These are phyloP conservation scores for rapeseed (Brassica napus) DNA, from an alignment of 345 rosid species.

Conservation along the genomic window DNA sequence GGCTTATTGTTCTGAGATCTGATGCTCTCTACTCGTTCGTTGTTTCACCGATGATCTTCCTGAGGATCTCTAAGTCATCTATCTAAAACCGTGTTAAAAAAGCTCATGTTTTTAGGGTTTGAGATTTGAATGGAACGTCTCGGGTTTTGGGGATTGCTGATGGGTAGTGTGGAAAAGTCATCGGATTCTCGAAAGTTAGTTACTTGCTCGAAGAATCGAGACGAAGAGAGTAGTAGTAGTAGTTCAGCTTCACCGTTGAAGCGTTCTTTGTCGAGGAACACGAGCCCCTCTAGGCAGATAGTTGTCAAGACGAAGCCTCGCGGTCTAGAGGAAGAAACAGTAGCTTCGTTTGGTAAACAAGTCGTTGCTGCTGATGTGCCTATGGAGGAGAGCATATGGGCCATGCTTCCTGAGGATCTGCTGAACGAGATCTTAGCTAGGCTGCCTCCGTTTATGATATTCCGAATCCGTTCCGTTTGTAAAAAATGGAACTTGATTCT, in stretches of 20 bases:
- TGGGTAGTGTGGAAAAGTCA: conserved; percentile 58
- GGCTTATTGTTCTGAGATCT: conserved; percentile 18
- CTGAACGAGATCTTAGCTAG: conserved; percentile 83
- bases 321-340: conserved; percentile 89
- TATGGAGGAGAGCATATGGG: conserved; percentile 94
- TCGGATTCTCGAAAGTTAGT: conserved; percentile 50
- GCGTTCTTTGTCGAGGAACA: conserved; percentile 73
- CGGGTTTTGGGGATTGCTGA: conserved; percentile 42
- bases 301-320: conserved; percentile 89
- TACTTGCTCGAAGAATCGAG: conserved; percentile 36
- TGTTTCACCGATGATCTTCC: background rate
- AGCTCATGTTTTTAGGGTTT: conserved; percentile 22
- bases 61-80: background rate
- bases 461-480: conserved; percentile 84
- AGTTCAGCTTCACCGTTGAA: conserved; percentile 50
- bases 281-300: conserved; percentile 83
- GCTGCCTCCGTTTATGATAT: conserved; percentile 92
- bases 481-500: conserved; percentile 87
- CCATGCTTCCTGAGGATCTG: conserved; percentile 95
- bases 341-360: conserved; percentile 74
- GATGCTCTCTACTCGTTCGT: background rate
- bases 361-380: conserved; percentile 65
- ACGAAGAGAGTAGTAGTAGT: conserved; percentile 41
- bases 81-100: background rate
- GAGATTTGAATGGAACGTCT: conserved; percentile 35